A percentile compares a stretch with the other conserved stretches of the same genome.
These are phyloP conservation scores for Talaromyces pinophilus DNA, from an alignment of 2,329 filamentous ascomycete species.

Conservation along the genomic window DNA sequence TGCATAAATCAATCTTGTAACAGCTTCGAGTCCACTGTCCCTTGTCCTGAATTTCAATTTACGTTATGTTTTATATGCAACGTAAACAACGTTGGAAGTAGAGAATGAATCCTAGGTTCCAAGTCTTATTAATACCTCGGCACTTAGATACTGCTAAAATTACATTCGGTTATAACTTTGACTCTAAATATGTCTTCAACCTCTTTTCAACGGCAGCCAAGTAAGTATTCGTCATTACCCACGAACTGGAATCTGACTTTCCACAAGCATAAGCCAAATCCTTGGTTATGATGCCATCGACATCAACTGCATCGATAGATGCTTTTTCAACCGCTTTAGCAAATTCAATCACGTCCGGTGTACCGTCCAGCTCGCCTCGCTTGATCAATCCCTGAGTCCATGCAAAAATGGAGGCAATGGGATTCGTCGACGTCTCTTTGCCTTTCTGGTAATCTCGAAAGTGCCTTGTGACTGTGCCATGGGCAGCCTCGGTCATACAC, in stretches of 20 bases:
- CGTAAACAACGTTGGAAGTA: no score
- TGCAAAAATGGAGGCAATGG: conserved; percentile 97
- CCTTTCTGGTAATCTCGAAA: conserved; percentile 99
- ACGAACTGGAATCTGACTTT: conserved; percentile 66
- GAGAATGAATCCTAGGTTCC: no score
- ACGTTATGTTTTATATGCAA: no score
- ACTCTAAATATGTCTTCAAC: conserved; percentile 58
- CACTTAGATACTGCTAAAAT: no score
- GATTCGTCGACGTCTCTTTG: conserved; percentile 94
- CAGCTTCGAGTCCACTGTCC: no score
- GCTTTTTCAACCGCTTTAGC: conserved; percentile 89
- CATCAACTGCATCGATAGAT: conserved; percentile 89
- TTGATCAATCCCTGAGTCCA: conserved; percentile 95
- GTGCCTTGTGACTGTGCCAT: conserved; percentile 97
- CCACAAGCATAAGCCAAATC: conserved; percentile 91
- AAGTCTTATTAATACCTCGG: no score
- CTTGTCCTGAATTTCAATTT: no score
- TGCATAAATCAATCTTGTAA: no score
- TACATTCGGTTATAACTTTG: no score
- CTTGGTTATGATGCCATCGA: conserved; percentile 98
- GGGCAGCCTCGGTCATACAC: conserved; percentile 95
- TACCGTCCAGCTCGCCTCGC: conserved; percentile 87
- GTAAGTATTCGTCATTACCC: conserved; percentile 91
- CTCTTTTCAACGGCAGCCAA: conserved; percentile 87
- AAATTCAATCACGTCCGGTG: conserved; percentile 85